Evolutionary conservation across 805 yeast genomes (phyloP).

Genomic region (Metschnikowia lachancei): DNA sequence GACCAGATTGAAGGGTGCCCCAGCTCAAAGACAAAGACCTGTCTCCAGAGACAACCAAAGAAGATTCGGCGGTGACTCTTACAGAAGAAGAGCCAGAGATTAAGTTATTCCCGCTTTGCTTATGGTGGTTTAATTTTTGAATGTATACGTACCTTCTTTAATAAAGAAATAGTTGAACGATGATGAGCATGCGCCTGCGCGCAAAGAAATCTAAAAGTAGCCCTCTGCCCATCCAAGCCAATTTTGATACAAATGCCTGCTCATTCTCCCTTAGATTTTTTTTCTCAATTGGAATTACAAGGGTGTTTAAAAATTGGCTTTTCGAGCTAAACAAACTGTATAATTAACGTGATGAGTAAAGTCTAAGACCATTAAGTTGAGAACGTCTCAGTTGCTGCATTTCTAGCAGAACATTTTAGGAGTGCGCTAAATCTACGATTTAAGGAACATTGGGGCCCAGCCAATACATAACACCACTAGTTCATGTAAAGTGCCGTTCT

Average conservation of each 20-base stretch:
- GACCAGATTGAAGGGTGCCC: constrained; percentile 93
- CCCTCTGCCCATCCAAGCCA: neutral
- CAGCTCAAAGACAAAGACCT: constrained; percentile 70
- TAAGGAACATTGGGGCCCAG: neutral
- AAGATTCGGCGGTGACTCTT: constrained; percentile 42
- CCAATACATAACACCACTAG: too few species aligned
- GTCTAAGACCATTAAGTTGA: neutral
- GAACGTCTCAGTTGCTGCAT: neutral
- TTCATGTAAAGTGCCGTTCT: too few species aligned
- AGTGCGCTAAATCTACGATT: neutral
- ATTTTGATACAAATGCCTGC: neutral
- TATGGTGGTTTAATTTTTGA: constrained; percentile 15
- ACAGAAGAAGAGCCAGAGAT: constrained; percentile 65
- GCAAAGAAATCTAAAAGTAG: neutral
- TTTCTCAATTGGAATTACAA: too few species aligned
- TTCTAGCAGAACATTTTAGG: neutral
- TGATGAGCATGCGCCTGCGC: neutral
- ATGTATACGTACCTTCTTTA: constrained; percentile 20
- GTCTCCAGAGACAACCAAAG: constrained; percentile 43
- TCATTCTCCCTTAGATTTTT: too few species aligned
- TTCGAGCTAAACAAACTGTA: too few species aligned
- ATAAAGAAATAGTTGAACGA: constrained; percentile 16
- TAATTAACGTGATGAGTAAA: too few species aligned
- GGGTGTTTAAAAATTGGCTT: too few species aligned
- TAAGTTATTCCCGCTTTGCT: constrained; percentile 23